These are phyloP conservation scores for Teratosphaeria pseudoeucalypti DNA, from an alignment of 2,329 filamentous ascomycete species.

Conservation along the genomic window DNA sequence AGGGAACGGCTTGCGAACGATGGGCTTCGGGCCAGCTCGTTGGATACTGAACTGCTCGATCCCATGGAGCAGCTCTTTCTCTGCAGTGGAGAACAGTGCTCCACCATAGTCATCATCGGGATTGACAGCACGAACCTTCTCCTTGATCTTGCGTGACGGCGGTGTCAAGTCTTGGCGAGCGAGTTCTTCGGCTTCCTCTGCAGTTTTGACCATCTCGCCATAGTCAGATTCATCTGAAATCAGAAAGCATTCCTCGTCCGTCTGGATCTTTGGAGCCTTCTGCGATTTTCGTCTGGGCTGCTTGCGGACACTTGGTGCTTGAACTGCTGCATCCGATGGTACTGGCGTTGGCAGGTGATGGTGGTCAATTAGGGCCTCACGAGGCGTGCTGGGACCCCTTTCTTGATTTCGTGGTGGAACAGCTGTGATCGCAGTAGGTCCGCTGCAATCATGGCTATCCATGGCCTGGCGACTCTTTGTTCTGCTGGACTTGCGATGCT, in stretches of 20 bases:
- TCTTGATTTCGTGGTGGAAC: background rate
- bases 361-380: background rate
- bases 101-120: conserved; percentile 22
- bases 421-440: background rate
- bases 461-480: background rate
- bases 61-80: conserved; percentile 12
- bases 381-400: background rate
- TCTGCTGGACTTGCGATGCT: background rate
- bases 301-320: background rate
- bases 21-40: conserved; percentile 27
- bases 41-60: background rate
- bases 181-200: conserved; percentile 5
- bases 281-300: background rate
- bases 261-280: background rate
- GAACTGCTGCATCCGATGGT: background rate
- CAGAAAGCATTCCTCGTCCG: conserved; percentile 8
- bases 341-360: conserved; percentile 3
- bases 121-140: conserved; percentile 21
- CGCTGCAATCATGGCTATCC: background rate
- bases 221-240: conserved; percentile 4
- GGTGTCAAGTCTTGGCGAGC: conserved; percentile 6
- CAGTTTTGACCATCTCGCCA: conserved; percentile 7
- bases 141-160: conserved; percentile 14
- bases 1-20: conserved; percentile 45
- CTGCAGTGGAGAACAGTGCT: conserved; percentile 16